Base-by-base conservation (phyloP, 331 rosid species). In the Cydonia oblonga region DNA sequence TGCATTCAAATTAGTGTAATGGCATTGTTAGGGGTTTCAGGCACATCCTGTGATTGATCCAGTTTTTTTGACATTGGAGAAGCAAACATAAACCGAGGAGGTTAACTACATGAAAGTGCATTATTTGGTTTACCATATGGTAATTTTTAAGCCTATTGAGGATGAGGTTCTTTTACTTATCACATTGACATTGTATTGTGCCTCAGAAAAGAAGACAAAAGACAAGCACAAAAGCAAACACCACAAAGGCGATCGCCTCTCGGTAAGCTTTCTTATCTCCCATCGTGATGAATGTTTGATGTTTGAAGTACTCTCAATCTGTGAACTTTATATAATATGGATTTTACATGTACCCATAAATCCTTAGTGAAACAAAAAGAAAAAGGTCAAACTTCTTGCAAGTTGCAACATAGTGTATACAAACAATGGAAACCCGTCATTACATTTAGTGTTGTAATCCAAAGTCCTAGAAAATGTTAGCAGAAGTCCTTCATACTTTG, bases 161-260 rank as follows among this genome's bases (percentile, higher is more conserved):
- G 8, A 61, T 65, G 68, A 66, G 61, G 42, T 75, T 83, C 65
- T 53, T 13, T 40, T 53, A 26, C 18, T 68, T 32, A 40, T 64
- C 29, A 67, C 72, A 62, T 66, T 70, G 26, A 51, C 56, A 42
- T n/a, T n/a, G n/a, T 79, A 25, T 81, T 75, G 63, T 66, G 64
- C 75, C 57, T 76, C 88, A 87, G 98, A 84, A 57, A 93, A 85
- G 90, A 90, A 84, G 81, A 79, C 76, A 26, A 93, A 88, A 83
- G 97, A 87, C 70, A 83, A 56, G 74, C 85, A 80, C 89, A 87
- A 71, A 77, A 82, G 78, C 64, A 93, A 89, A 73, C 82, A 30
- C 66, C 75, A 73, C 57, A 84, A 82, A 79, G 83, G 81, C 44
- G 89, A 75, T 79, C 76, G 13, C 42, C 78, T 19, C 51, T 61